These are phyloP conservation scores for Zygotorulaspora mrakii DNA, from an alignment of 1,139 yeast species.

Conservation along the genomic window DNA sequence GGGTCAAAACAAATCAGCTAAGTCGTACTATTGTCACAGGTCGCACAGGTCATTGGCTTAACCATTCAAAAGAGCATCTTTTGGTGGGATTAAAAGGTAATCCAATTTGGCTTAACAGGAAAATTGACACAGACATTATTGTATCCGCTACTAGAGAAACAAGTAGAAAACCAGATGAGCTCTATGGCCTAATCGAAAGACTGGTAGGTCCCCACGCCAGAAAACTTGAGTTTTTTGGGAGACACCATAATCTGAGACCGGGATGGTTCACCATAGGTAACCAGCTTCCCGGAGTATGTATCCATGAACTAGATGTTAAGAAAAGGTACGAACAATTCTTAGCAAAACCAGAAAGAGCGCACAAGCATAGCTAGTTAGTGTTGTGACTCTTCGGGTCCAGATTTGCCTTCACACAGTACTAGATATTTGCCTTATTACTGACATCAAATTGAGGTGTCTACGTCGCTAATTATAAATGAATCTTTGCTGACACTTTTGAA, in stretches of 20 bases:
- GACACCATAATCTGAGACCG: conserved; percentile 77
- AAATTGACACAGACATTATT: conserved; percentile 68
- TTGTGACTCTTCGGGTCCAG: too few species aligned
- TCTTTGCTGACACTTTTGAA: not conserved
- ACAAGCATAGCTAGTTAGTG: too few species aligned
- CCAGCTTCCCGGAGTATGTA: conserved; percentile 59
- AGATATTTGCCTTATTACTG: not conserved
- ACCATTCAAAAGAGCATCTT: conserved; percentile 89
- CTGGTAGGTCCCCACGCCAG: conserved; percentile 71
- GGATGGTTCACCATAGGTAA: conserved; percentile 94
- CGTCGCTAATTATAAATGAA: too few species aligned
- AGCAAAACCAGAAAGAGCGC: not conserved
- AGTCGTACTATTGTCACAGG: conserved; percentile 90
- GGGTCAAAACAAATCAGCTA: conserved; percentile 88
- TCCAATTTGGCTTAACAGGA: conserved; percentile 66
- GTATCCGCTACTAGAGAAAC: conserved; percentile 86
- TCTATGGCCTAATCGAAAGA: conserved; percentile 80
- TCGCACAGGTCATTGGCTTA: conserved; percentile 94
- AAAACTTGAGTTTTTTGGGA: conserved; percentile 83
- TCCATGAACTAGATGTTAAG: conserved; percentile 57
- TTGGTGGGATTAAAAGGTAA: conserved; percentile 80
- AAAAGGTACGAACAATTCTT: conserved; percentile 24
- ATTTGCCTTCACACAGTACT: too few species aligned
- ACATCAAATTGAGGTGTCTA: not conserved
- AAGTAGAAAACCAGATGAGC: conserved; percentile 85